Evolutionary conservation across 2,329 filamentous ascomycete species (phyloP), one percentile per base, ranked within the genome.

Genomic region (Nigrospora oryzae): DNA sequence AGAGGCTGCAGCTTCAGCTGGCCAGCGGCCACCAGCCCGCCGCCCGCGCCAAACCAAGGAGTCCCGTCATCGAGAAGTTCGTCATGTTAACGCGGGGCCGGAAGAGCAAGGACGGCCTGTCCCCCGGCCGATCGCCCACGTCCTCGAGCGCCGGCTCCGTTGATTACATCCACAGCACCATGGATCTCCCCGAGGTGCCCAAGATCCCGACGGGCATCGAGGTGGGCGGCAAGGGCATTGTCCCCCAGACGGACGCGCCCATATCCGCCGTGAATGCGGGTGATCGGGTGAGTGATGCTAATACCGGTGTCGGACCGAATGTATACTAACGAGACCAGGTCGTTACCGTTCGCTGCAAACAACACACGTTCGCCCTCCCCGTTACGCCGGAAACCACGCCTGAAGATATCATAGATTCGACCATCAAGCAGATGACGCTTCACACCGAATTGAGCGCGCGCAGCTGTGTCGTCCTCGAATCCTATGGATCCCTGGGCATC

Each of bases 261-360:
- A 71, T 83, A 11, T 89, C 88, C 44, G 87, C 87, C 13, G 83
- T 85, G 47, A 94, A 94, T 65, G 79, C 84, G 49, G 84, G 83
- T 38, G 86, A 90, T 58, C 74, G 89, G 54, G 83, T 86, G 65
- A 72, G 80, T 69, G 34, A 11, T 53, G 19, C 17, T 30, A 10
- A n/a, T n/a, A 15, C n/a, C n/a, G 32, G 35, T 51, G 47, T 58
- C 23, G 10, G 7, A 7, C 23, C 19, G 1, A 31, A 14, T 7
- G 23, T 36, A 17, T 67, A 53, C 66, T 49, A 43, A 43, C 36
- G 43, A 33, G 36, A 50, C 41, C 45, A 84, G 76, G 77, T 77
- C 53, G 86, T 95, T 15, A 71, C 79, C 32, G 79, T 96, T 34
- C 78, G 83, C 51, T 94, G 81, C 65, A 76, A 79, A 52, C 81